Percentiles rank a stretch among this genome's conserved stretches.
Conservation (phyloP, 2,329 filamentous ascomycete species). For the Graphilbum sp. region DNA sequence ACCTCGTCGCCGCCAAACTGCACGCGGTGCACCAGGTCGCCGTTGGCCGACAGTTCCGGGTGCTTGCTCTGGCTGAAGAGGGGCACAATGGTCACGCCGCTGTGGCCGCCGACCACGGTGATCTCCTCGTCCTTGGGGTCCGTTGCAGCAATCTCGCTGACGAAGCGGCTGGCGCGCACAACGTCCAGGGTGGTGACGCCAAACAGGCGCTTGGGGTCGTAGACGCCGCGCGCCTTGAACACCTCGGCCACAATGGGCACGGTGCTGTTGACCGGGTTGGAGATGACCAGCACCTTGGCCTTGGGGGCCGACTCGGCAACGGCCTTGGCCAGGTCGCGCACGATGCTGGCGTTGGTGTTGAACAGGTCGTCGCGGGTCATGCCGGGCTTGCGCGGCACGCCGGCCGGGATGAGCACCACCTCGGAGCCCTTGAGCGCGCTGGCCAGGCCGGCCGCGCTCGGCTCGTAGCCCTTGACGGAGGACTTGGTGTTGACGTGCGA, state of each 20-base stretch:
- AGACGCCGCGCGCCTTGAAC: constrained; percentile 88
- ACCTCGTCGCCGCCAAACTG: constrained; percentile 99
- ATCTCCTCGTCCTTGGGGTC: constrained; percentile 89
- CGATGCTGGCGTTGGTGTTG: constrained; percentile 99
- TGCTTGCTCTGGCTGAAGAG: constrained; percentile 90
- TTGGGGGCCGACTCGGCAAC: constrained; percentile 75
- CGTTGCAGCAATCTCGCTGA: constrained; percentile 80
- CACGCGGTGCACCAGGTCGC: constrained; percentile 77
- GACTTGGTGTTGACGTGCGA: constrained; percentile 99
- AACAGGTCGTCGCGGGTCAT: constrained; percentile 99
- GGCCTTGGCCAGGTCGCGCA: constrained; percentile 94
- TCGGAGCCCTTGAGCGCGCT: constrained; percentile 73
- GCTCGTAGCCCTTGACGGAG: constrained; percentile 76
- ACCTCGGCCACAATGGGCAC: constrained; percentile 95
- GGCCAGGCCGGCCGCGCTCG: constrained; percentile 58
- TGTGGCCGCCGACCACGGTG: constrained; percentile 93
- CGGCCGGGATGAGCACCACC: constrained; percentile 93
- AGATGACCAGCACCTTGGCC: constrained; percentile 92
- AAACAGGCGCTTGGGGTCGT: constrained; percentile 98
- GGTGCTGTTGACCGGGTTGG: constrained; percentile 99
- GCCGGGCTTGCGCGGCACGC: constrained; percentile 96
- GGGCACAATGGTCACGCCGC: constrained; percentile 93
- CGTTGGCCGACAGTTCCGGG: constrained; percentile 63
- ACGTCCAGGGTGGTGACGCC: constrained; percentile 99
- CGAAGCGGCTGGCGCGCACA: constrained; percentile 94